phyloP scores from a whole-genome alignment of 2,329 filamentous ascomycete species.

The Neofusicoccum kwambonambiense region DNA sequence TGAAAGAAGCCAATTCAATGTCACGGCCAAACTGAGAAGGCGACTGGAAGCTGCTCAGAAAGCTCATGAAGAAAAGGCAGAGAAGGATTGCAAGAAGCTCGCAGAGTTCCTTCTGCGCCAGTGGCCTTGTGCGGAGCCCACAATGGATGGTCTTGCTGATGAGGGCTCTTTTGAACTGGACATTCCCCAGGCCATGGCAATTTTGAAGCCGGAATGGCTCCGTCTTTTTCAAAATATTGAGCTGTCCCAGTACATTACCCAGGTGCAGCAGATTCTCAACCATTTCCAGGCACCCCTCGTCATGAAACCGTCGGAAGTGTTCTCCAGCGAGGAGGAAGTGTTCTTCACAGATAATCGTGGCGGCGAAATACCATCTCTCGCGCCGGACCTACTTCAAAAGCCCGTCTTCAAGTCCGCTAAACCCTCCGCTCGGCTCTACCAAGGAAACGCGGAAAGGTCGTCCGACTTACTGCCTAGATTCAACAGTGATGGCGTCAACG shows the following conservation, averaged over 20 bases:
- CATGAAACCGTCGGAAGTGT: not conserved
- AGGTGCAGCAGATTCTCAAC: slow-evolving; percentile 45
- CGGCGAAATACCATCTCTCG: not conserved
- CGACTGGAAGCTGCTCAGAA: slow-evolving; percentile 21
- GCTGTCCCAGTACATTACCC: slow-evolving; percentile 44
- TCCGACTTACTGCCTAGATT: too few relatives aligned
- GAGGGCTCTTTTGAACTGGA: slow-evolving; percentile 28
- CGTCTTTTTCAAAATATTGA: slow-evolving; percentile 50
- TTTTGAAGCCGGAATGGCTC: slow-evolving; percentile 48
- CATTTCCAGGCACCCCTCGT: not conserved
- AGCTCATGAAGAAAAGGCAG: slow-evolving; percentile 12
- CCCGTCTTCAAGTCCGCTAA: not conserved
- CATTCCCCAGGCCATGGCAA: slow-evolving; percentile 39
- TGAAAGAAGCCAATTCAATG: slow-evolving; percentile 19
- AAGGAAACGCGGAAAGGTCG: too few relatives aligned
- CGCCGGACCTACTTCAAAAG: not conserved
- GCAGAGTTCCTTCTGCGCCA: slow-evolving; percentile 39
- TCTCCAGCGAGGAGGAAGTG: not conserved
- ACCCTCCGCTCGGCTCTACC: too few relatives aligned
- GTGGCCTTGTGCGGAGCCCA: slow-evolving; percentile 38
- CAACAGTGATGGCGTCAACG: not conserved
- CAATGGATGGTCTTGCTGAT: not conserved
- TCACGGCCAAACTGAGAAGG: slow-evolving; percentile 22
- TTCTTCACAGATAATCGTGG: not conserved
- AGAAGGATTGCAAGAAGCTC: slow-evolving; percentile 37